phyloP scores from a whole-genome alignment of 208 protist genomes.

The Trypanosoma congolense region DNA sequence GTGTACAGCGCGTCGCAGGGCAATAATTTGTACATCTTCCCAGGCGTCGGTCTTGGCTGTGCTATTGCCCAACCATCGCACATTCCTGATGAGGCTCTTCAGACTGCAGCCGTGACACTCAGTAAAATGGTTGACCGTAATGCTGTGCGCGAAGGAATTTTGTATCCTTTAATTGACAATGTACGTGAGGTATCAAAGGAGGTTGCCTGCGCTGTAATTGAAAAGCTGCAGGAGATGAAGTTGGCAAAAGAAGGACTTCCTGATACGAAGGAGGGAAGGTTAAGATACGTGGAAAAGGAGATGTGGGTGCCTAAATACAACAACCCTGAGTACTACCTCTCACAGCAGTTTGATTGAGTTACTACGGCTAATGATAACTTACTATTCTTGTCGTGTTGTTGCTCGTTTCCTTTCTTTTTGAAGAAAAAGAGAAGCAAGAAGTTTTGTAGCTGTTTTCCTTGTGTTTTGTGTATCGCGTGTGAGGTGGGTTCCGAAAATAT shows the following conservation, averaged over 20 bases:
- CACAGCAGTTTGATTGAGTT: slow-evolving; percentile 28
- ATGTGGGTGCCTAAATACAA: slow-evolving; percentile 57
- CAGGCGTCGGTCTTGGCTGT: slow-evolving; percentile 92
- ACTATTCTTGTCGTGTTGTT: slow-evolving; percentile 1
- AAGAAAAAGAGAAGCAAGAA: no score
- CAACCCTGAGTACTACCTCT: slow-evolving; percentile 57
- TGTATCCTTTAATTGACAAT: slow-evolving; percentile 53
- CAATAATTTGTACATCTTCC: slow-evolving; percentile 97
- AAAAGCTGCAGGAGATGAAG: slow-evolving; percentile 38
- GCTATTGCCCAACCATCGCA: slow-evolving; percentile 51
- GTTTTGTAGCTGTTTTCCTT: no score
- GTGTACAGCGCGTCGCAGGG: slow-evolving; percentile 88
- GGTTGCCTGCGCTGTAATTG: slow-evolving; percentile 45
- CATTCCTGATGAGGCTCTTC: slow-evolving; percentile 90
- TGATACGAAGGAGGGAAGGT: slow-evolving; percentile 30
- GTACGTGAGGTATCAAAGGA: slow-evolving; percentile 39
- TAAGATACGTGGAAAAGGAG: slow-evolving; percentile 29
- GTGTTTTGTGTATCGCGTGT: no score
- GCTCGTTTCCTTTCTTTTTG: neutral
- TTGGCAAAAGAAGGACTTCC: slow-evolving; percentile 35
- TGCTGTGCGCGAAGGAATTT: slow-evolving; percentile 20
- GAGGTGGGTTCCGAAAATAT: no score
- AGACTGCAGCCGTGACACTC: slow-evolving; percentile 63
- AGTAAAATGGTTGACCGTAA: slow-evolving; percentile 34
- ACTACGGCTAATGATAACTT: no score